Conservation (phyloP, 2,329 filamentous ascomycete genomes). For the Hypoxylon rubiginosum region DNA sequence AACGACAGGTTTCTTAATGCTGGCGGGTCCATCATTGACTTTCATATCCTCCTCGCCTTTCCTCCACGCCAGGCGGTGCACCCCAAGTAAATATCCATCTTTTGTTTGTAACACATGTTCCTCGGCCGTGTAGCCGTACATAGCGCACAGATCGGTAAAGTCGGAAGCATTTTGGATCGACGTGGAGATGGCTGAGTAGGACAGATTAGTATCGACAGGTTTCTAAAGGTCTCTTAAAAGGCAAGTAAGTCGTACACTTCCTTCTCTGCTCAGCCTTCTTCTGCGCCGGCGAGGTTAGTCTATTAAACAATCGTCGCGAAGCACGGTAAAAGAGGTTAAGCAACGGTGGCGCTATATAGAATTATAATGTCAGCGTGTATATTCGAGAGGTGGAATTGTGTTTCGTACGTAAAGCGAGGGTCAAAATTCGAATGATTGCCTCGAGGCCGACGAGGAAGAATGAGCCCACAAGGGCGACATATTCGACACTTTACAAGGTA, state of each 20-base stretch:
- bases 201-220: slow-evolving; percentile 67
- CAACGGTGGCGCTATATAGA: slow-evolving; percentile 77
- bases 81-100: slow-evolving; percentile 91
- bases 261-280: slow-evolving; percentile 76
- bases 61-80: slow-evolving; percentile 88
- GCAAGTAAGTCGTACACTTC: slow-evolving; percentile 63
- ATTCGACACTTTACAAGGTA: slow-evolving; percentile 75
- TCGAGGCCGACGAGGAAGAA: slow-evolving; percentile 87
- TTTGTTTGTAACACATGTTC: slow-evolving; percentile 96
- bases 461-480: slow-evolving; percentile 86
- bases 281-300: slow-evolving; percentile 77
- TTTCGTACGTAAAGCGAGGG: slow-evolving; percentile 83
- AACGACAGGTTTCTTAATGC: slow-evolving; percentile 84
- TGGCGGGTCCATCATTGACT: slow-evolving; percentile 79
- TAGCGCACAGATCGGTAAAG: slow-evolving; percentile 91
- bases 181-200: slow-evolving; percentile 73
- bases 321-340: slow-evolving; percentile 85
- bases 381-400: slow-evolving; percentile 19
- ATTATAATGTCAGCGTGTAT: slow-evolving; percentile 34
- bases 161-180: slow-evolving; percentile 88
- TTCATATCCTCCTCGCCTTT: slow-evolving; percentile 83
- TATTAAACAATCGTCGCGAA: slow-evolving; percentile 86
- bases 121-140: slow-evolving; percentile 93
- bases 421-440: slow-evolving; percentile 84
- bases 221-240: slow-evolving; percentile 57